Evolutionary conservation across 176 grass and related monocot species (phyloP), one percentile per base, ranked within the genome.

Genomic region (Carex littledalei): DNA sequence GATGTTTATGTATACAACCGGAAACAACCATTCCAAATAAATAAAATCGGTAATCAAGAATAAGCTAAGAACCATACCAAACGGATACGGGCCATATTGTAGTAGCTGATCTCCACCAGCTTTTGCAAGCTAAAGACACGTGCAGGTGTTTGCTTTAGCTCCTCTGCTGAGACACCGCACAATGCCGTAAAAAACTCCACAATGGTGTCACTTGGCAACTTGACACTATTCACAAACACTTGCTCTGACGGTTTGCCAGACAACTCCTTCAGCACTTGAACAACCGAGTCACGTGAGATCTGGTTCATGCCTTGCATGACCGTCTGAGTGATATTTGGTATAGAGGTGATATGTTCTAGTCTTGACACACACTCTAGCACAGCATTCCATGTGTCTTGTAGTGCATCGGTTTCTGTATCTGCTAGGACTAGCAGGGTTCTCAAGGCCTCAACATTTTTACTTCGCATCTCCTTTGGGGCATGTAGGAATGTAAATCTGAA

Each of bases 91-190:
- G 97, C 97, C 97, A 99, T 99, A 89, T 99, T 99, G 83, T 99
- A 99, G 84, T 99, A 99, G 87, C 97, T 99, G 89, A 99, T 99
- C 87, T 99, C 97, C 54, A 99, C 97, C 80, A 99, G 97, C 81
- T 99, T 99, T 84, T 99, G 97, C 90, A 99, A 92, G 85, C 97
- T 99, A 83, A 99, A 94, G 31, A 95, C 90, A 63, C 97, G 93
- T 74, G 97, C 87, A 69, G 97, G 97, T 79, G 88, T 90, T 84
- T 99, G 97, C 86, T 99, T 99, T 61, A 99, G 86, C 88, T 99
- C 97, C 88, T 99, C 97, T 80, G 91, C 93, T 79, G 97, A 99
- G 70, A 99, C 86, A 81, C 87, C 84, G 85, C 97, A 99, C 45
- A 99, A 92, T 81, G 88, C 97, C 21, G 86, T 87, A 65, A 99